phyloP scores from a whole-genome alignment of 2,329 filamentous ascomycete species.

The Aspergillus novofumigatus region DNA sequence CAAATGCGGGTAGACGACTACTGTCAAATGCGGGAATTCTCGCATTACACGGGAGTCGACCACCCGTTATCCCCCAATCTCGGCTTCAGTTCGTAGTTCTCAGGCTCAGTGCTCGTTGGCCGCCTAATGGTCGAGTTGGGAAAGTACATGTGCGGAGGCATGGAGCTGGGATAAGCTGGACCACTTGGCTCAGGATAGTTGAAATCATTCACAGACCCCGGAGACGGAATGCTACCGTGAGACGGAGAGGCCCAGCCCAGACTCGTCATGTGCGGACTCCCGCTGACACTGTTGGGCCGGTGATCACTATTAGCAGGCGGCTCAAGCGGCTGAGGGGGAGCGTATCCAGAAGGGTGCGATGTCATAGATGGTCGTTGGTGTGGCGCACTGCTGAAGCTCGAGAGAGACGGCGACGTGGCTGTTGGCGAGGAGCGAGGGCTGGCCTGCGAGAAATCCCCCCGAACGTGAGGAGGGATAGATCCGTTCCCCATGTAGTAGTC shows the following conservation, averaged over 20 bases:
- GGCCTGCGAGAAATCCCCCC: conserved; percentile 66
- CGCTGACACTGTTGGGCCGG: conserved; percentile 67
- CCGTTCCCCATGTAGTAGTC: conserved; percentile 79
- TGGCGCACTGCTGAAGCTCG: conserved; percentile 52
- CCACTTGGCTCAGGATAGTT: conserved; percentile 71
- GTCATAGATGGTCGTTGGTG: conserved; percentile 61
- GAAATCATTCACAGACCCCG: conserved; percentile 68
- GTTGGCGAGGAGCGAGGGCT: conserved; percentile 64
- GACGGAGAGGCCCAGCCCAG: conserved; percentile 85
- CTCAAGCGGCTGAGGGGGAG: conserved; percentile 80
- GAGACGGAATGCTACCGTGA: conserved; percentile 67
- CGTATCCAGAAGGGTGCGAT: conserved; percentile 78
- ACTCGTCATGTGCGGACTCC: conserved; percentile 79
- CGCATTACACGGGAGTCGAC: conserved; percentile 32
- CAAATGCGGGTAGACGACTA: neutral
- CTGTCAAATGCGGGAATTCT: neutral
- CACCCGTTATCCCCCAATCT: conserved; percentile 33
- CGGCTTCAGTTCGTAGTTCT: conserved; percentile 61
- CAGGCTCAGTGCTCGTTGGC: conserved; percentile 70
- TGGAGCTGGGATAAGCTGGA: conserved; percentile 43
- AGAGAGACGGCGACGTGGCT: conserved; percentile 61
- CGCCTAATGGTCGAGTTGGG: conserved; percentile 64
- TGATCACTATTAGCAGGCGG: conserved; percentile 74
- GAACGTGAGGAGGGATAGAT: conserved; percentile 76
- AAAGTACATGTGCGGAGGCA: conserved; percentile 67